phyloP scores from a whole-genome alignment of 2,329 filamentous ascomycete genomes.

The Clarireedia monteithiana region DNA sequence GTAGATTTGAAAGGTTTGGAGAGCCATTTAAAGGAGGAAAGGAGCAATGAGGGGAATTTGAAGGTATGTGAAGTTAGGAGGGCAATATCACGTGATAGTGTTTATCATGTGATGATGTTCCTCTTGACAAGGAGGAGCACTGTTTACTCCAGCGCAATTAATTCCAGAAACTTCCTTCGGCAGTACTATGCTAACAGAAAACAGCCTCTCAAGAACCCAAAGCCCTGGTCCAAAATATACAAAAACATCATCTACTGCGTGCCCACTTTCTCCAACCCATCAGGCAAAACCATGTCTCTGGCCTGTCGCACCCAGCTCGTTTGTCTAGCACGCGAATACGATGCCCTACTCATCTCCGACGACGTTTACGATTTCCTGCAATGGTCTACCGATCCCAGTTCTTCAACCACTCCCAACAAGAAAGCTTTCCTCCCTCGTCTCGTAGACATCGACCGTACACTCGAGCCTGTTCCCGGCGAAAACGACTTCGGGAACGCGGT shows the following conservation, averaged over 20 bases:
- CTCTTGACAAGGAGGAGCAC: too few relatives aligned
- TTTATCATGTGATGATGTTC: background rate
- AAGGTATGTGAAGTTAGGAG: background rate
- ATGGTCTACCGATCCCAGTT: slow-evolving; percentile 47
- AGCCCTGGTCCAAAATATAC: slow-evolving; percentile 68
- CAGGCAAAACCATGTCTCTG: slow-evolving; percentile 72
- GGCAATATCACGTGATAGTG: fast-evolving
- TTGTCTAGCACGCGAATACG: slow-evolving; percentile 64
- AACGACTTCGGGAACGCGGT: slow-evolving; percentile 69
- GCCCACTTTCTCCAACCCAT: slow-evolving; percentile 84
- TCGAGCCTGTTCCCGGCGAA: slow-evolving; percentile 48
- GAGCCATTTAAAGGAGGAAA: slow-evolving; percentile 13
- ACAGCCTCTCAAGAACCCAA: slow-evolving; percentile 22
- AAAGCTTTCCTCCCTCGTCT: slow-evolving; percentile 54
- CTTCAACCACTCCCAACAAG: slow-evolving; percentile 7
- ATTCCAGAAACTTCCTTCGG: background rate
- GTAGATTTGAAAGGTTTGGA: slow-evolving; percentile 48
- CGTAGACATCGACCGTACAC: slow-evolving; percentile 66
- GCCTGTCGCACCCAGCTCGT: slow-evolving; percentile 61
- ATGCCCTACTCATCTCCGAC: slow-evolving; percentile 79
- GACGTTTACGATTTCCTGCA: slow-evolving; percentile 93
- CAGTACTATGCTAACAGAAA: background rate
- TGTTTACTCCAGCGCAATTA: too few relatives aligned
- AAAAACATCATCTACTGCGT: slow-evolving; percentile 83
- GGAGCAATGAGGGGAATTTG: background rate